Percentiles rank a stretch among this genome's conserved stretches.
Conservation (phyloP, 140 eudicot species). For the Cichorium intybus region DNA sequence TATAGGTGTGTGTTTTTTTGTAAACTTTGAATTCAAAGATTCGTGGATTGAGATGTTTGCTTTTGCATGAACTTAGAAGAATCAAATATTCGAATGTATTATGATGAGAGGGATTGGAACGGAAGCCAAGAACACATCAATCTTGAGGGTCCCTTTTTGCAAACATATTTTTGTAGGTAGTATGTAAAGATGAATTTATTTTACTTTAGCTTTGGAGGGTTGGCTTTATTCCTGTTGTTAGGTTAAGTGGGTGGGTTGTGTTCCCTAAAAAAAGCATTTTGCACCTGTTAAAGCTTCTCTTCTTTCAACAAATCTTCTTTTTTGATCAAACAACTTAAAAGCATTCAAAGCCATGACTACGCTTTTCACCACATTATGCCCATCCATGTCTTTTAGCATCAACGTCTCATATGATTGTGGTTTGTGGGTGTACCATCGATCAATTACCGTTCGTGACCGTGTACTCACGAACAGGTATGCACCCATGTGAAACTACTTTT, state of each 20-base stretch:
- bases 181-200: conserved; percentile 38
- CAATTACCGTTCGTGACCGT: neutral
- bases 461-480: too few relatives aligned
- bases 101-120: conserved; percentile 22
- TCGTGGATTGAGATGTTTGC: conserved; percentile 30
- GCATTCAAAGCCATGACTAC: conserved; percentile 26
- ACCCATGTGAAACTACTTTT: too few relatives aligned
- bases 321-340: conserved; percentile 36
- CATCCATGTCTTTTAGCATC: conserved; percentile 1
- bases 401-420: neutral
- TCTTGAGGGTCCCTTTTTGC: conserved; percentile 28
- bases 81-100: conserved; percentile 15
- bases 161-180: conserved; percentile 48
- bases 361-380: conserved; percentile 34
- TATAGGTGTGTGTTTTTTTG: conserved; percentile 22
- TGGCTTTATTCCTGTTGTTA: conserved; percentile 52
- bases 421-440: neutral
- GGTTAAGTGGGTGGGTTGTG: conserved; percentile 39
- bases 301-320: conserved; percentile 47
- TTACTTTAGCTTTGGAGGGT: conserved; percentile 48
- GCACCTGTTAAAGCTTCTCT: conserved; percentile 55
- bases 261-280: conserved; percentile 59
- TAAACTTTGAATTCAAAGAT: conserved; percentile 28
- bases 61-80: conserved; percentile 32
- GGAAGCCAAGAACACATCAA: conserved; percentile 25